Conservation (phyloP, 2,329 filamentous ascomycete genomes). For the Hypoxylon sp. region DNA sequence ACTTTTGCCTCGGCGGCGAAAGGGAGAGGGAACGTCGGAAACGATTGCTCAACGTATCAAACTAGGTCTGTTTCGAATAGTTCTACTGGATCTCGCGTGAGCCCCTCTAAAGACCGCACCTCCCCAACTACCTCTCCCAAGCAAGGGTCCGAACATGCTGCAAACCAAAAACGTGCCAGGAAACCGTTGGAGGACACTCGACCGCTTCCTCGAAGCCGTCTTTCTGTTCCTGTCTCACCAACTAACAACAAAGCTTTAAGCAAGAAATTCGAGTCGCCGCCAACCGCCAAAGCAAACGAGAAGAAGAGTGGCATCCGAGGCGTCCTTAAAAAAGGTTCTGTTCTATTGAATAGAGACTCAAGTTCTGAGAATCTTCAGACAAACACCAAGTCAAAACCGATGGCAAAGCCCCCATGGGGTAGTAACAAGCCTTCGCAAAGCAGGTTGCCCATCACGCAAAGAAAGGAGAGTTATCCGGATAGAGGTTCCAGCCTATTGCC, state of each 20-base stretch:
- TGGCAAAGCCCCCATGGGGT: constrained; percentile 46
- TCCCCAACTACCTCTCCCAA: constrained; percentile 48
- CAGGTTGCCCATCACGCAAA: constrained; percentile 45
- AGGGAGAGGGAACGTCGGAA: constrained; percentile 14
- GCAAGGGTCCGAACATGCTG: constrained; percentile 54
- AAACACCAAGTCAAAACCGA: constrained; percentile 44
- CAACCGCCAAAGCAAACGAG: constrained; percentile 54
- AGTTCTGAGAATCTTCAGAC: constrained; percentile 50
- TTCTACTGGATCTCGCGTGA: constrained; percentile 31
- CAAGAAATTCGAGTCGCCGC: constrained; percentile 52
- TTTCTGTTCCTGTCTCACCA: constrained; percentile 41
- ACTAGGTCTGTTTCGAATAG: constrained; percentile 36
- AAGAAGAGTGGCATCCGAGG: constrained; percentile 65
- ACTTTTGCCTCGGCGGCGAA: constrained; percentile 43
- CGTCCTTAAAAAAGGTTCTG: constrained; percentile 66
- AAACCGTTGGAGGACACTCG: constrained; percentile 54
- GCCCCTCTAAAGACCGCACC: constrained; percentile 44
- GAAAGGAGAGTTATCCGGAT: constrained; percentile 52
- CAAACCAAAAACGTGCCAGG: constrained; percentile 65
- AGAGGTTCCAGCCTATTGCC: constrained; percentile 54
- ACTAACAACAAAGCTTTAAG: constrained; percentile 49
- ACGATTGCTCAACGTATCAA: constrained; percentile 19
- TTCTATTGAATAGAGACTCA: constrained; percentile 66
- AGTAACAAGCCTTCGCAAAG: constrained; percentile 47
- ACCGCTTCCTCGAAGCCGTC: constrained; percentile 44